A percentile compares a stretch with the other conserved stretches of the same genome.
Evolutionary conservation across 2,329 filamentous ascomycete species (phyloP).

Genomic region (Trichothecium roseum): DNA sequence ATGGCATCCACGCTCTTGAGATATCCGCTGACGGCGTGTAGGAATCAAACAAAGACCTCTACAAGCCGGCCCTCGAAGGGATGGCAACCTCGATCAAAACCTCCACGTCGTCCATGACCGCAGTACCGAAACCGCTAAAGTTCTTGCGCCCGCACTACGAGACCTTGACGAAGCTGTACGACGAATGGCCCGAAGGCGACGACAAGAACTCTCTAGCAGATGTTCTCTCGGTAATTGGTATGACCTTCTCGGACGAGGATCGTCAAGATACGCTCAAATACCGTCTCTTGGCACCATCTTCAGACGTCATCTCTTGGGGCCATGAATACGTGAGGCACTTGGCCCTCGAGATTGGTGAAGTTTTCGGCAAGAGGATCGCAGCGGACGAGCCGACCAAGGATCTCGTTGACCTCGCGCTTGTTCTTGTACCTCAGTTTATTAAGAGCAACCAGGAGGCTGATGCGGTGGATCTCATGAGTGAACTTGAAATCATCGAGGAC

Average conservation of each 20-base stretch:
- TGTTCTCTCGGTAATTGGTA: constrained; percentile 92
- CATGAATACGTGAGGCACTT: constrained; percentile 97
- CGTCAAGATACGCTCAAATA: constrained; percentile 94
- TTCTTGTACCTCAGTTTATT: constrained; percentile 86
- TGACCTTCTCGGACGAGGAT: constrained; percentile 97
- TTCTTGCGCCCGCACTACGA: constrained; percentile 97
- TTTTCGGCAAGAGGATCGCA: constrained; percentile 78
- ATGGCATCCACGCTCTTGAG: background rate
- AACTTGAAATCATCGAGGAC: constrained; percentile 92
- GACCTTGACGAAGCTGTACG: constrained; percentile 76
- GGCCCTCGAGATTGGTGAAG: constrained; percentile 89
- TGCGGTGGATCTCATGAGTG: constrained; percentile 92
- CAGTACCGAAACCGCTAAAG: constrained; percentile 95
- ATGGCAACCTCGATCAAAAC: constrained; percentile 99
- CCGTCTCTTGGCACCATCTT: constrained; percentile 76
- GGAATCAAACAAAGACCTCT: constrained; percentile 80
- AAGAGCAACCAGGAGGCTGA: constrained; percentile 97
- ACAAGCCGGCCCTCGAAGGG: constrained; percentile 84
- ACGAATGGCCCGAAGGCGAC: constrained; percentile 73
- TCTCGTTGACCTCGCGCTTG: constrained; percentile 71
- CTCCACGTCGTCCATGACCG: constrained; percentile 98
- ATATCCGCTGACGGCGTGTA: constrained; percentile 25
- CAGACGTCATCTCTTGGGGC: constrained; percentile 94
- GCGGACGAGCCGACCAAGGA: constrained; percentile 79
- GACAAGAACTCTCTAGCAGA: constrained; percentile 89